Evolutionary conservation across 345 rosid genomes (phyloP).

Genomic region (Pistacia vera): DNA sequence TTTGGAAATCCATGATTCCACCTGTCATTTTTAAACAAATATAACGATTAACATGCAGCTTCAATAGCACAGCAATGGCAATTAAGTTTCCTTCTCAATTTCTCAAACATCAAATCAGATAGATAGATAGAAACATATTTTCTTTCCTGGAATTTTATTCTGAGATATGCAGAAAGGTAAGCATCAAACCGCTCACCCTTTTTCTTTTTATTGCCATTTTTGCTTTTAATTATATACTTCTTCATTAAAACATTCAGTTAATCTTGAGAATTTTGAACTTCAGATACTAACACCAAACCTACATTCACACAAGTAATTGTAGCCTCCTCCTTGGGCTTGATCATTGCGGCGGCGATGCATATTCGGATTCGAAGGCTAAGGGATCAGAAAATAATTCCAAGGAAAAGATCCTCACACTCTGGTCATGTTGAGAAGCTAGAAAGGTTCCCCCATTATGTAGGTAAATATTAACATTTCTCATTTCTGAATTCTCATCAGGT

Average conservation of each 20-base stretch:
- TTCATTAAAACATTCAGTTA: not conserved
- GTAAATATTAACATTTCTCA: slow-evolving; percentile 31
- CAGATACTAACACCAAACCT: slow-evolving; percentile 39
- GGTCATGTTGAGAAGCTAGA: slow-evolving; percentile 63
- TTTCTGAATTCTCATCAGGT: no score
- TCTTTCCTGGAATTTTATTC: slow-evolving; percentile 19
- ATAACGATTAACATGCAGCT: slow-evolving; percentile 35
- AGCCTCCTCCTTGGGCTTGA: slow-evolving; percentile 68
- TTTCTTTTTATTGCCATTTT: no score
- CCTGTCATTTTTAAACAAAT: slow-evolving; percentile 27
- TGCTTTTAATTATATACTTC: not conserved
- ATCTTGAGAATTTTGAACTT: no score
- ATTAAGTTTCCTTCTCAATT: slow-evolving; percentile 7
- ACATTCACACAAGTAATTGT: slow-evolving; percentile 55
- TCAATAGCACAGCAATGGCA: slow-evolving; percentile 26
- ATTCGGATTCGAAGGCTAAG: slow-evolving; percentile 46
- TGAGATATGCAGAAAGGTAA: slow-evolving; percentile 58
- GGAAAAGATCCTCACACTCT: slow-evolving; percentile 39
- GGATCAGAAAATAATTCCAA: slow-evolving; percentile 68
- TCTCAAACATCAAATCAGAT: slow-evolving; percentile 9
- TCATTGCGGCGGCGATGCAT: slow-evolving; percentile 68
- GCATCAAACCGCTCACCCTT: not conserved
- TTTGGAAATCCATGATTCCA: slow-evolving; percentile 3
- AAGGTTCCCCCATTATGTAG: slow-evolving; percentile 87
- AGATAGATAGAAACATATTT: slow-evolving; percentile 13